These are phyloP conservation scores for Cyberlindnera xylosilytica DNA, from an alignment of 805 yeast species.

Conservation along the genomic window DNA sequence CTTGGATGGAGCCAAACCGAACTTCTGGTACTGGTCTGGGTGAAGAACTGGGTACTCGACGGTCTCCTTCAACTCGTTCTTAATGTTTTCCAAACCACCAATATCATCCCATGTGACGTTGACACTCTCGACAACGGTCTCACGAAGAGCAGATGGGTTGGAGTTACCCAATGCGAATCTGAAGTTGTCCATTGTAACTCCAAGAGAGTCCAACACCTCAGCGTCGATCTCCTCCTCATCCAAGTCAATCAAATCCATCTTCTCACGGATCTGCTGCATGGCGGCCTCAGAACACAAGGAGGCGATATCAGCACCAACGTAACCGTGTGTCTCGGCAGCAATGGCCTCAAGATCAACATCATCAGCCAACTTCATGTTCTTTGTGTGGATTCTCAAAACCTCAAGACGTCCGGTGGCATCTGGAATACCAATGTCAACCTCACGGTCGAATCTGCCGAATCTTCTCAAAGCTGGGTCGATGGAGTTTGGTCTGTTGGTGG, in stretches of 20 bases:
- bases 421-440: constrained; percentile 90
- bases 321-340: constrained; percentile 98
- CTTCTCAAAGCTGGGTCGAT: constrained; percentile 80
- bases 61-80: constrained; percentile 96
- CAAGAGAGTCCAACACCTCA: constrained; percentile 90
- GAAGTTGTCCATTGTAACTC: constrained; percentile 98
- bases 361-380: constrained; percentile 94
- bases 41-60: constrained; percentile 98
- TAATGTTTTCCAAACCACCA: constrained; percentile 96
- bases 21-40: constrained; percentile 98
- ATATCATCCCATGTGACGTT: constrained; percentile 99
- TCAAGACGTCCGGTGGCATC: constrained; percentile 98
- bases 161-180: constrained; percentile 96
- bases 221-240: constrained; percentile 98
- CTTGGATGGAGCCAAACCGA: constrained; percentile 95
- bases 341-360: constrained; percentile 95
- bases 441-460: constrained; percentile 89
- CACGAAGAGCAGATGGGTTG: constrained; percentile 98
- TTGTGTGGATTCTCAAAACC: constrained; percentile 94
- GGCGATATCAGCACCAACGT: constrained; percentile 98
- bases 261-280: constrained; percentile 99
- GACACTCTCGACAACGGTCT: constrained; percentile 97
- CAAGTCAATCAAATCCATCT: constrained; percentile 95
- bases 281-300: constrained; percentile 99
- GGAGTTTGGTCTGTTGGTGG: constrained; percentile 78